These are phyloP conservation scores for Fraxinus excelsior DNA, from an alignment of 257 asterid genomes.

Conservation along the genomic window DNA sequence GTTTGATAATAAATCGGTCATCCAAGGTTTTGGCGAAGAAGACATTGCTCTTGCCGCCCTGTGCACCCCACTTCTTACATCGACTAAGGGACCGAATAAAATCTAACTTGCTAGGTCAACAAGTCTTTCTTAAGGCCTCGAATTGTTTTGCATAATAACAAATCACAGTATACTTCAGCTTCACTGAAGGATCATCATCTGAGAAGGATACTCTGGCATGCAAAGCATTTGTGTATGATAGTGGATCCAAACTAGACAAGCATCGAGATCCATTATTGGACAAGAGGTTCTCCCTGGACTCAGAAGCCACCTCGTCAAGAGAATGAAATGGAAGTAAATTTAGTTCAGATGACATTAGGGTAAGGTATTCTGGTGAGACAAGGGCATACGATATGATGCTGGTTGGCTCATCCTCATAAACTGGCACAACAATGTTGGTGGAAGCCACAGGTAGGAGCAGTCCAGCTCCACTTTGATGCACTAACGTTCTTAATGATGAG, in stretches of 20 bases:
- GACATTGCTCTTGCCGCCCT: slow-evolving; percentile 86
- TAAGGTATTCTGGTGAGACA: slow-evolving; percentile 52
- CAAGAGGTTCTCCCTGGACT: slow-evolving; percentile 42
- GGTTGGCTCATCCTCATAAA: slow-evolving; percentile 80
- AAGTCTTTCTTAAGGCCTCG: slow-evolving; percentile 59
- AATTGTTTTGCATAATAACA: slow-evolving; percentile 72
- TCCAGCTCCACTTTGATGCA: slow-evolving; percentile 57
- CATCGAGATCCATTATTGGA: slow-evolving; percentile 44
- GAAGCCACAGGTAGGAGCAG: slow-evolving; percentile 53
- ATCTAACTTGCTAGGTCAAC: slow-evolving; percentile 61
- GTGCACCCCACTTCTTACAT: slow-evolving; percentile 87
- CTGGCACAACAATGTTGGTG: slow-evolving; percentile 52
- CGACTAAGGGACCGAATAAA: slow-evolving; percentile 73
- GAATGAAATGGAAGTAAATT: slow-evolving; percentile 52
- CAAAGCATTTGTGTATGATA: slow-evolving; percentile 36
- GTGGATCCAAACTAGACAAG: slow-evolving; percentile 51
- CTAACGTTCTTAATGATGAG: slow-evolving; percentile 50
- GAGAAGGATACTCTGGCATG: slow-evolving; percentile 62
- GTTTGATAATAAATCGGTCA: slow-evolving; percentile 74
- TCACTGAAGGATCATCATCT: slow-evolving; percentile 63
- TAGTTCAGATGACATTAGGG: slow-evolving; percentile 42
- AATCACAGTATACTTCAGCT: slow-evolving; percentile 63
- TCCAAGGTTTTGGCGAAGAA: slow-evolving; percentile 73
- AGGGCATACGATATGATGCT: slow-evolving; percentile 65
- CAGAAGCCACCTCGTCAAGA: slow-evolving; percentile 48